Evolutionary conservation across 495 filamentous ascomycete genomes (phyloP).

Genomic region (Penicillium pancosmium): DNA sequence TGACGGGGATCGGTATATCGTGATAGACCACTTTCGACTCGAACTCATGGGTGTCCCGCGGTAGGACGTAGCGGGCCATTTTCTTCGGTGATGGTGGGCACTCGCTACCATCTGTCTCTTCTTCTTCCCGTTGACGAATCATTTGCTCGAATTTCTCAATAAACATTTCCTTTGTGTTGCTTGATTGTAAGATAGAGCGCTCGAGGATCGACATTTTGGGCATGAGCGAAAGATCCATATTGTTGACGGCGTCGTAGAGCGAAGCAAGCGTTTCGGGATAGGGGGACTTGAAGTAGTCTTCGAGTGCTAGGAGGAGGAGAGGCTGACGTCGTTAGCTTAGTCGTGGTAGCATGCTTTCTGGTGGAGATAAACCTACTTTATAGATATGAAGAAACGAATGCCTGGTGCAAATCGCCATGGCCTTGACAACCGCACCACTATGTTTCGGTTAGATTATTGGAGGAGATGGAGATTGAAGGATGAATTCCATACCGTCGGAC

Average conservation of each 20-base stretch:
- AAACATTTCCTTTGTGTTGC: constrained; percentile 94
- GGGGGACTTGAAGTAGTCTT: constrained; percentile 96
- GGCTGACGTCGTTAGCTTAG: constrained; percentile 58
- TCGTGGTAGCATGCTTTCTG: background rate
- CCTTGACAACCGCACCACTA: constrained; percentile 93
- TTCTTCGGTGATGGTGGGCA: constrained; percentile 52
- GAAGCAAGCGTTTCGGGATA: constrained; percentile 85
- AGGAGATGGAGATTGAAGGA: background rate
- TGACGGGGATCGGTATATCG: constrained; percentile 93
- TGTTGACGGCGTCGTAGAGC: constrained; percentile 90
- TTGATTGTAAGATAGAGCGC: constrained; percentile 81
- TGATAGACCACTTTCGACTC: constrained; percentile 94
- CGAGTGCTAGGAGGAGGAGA: constrained; percentile 88
- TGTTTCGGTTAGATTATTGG: background rate
- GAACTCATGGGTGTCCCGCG: constrained; percentile 95
- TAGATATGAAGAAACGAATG: constrained; percentile 99
- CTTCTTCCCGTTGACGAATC: constrained; percentile 67
- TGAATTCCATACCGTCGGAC: constrained; percentile 67
- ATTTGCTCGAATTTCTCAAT: constrained; percentile 97
- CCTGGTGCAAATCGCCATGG: constrained; percentile 98
- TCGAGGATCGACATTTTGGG: constrained; percentile 84
- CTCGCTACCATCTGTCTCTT: constrained; percentile 44
- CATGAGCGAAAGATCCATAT: constrained; percentile 95
- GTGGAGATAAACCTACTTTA: constrained; percentile 60
- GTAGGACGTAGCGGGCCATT: constrained; percentile 61